Conservation (phyloP, 176 grass and related monocot species). For the Lolium multiflorum region DNA sequence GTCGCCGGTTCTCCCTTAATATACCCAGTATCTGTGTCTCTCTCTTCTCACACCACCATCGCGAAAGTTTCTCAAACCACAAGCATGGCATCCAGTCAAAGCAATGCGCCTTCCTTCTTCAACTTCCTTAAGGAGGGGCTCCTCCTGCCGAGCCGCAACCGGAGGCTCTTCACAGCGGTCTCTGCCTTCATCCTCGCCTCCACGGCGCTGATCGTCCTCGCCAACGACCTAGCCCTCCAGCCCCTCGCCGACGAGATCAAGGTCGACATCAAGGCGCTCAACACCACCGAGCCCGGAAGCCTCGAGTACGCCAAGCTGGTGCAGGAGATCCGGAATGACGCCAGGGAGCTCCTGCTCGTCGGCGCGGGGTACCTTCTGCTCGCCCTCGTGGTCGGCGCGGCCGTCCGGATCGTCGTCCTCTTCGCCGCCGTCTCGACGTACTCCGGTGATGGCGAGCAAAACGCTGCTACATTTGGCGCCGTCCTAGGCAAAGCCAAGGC, state of each 20-base stretch:
- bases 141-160: conserved; percentile 35
- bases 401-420: not conserved
- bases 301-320: not conserved
- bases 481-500: not conserved
- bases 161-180: not conserved
- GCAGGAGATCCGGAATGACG: not conserved
- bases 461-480: not conserved
- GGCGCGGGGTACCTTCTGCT: not conserved
- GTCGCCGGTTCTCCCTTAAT: not conserved
- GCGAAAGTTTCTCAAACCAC: not conserved
- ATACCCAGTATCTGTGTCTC: not conserved
- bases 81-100: conserved; percentile 17
- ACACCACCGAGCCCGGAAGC: conserved; percentile 10
- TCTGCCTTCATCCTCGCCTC: not conserved
- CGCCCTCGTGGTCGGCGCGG: not conserved
- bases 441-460: not conserved
- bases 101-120: not conserved
- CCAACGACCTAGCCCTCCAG: not conserved
- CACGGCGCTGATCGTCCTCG: not conserved
- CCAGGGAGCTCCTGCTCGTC: not conserved
- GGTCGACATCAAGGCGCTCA: not conserved
- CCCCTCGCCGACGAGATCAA: not conserved
- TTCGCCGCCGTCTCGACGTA: conserved; percentile 14
- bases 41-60: not conserved
- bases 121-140: conserved; percentile 28